A percentile compares a stretch with the other conserved stretches of the same genome.
Evolutionary conservation across 805 yeast genomes (phyloP).

Genomic region (Ogataea thermomethanolica): DNA sequence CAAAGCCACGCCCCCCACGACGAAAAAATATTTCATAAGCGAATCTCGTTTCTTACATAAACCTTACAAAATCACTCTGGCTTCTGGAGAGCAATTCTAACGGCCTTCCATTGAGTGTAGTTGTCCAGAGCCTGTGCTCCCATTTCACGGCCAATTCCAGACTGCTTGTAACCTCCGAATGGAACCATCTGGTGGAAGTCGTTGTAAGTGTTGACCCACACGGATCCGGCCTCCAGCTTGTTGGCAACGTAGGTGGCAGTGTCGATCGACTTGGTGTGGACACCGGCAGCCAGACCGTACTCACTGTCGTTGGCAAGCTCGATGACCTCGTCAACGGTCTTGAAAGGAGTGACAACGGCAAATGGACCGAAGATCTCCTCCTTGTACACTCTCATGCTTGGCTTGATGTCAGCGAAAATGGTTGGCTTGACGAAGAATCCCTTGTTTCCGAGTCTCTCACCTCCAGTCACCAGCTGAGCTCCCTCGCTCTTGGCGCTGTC

Average conservation of each 20-base stretch:
- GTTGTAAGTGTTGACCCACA: conserved; percentile 79
- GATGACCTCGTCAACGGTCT: conserved; percentile 63
- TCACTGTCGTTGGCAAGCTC: conserved; percentile 65
- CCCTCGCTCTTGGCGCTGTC: conserved; percentile 65
- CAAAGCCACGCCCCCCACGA: not conserved
- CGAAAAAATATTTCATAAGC: no score
- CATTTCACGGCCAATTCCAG: conserved; percentile 87
- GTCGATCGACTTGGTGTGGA: conserved; percentile 61
- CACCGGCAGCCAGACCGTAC: conserved; percentile 80
- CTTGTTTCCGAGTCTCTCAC: conserved; percentile 58
- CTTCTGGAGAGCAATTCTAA: conserved; percentile 43
- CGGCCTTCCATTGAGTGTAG: conserved; percentile 74
- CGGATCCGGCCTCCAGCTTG: conserved; percentile 68
- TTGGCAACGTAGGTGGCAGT: conserved; percentile 62
- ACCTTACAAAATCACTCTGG: conserved; percentile 22
- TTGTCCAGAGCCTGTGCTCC: conserved; percentile 73
- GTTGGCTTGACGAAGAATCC: conserved; percentile 77
- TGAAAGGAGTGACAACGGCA: conserved; percentile 65
- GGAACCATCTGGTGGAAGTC: conserved; percentile 74
- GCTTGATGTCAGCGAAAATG: conserved; percentile 63
- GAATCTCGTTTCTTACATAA: not conserved
- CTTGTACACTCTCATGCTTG: conserved; percentile 57
- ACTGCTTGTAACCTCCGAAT: conserved; percentile 78
- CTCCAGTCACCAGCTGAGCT: conserved; percentile 68
- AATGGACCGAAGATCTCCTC: conserved; percentile 85